Conservation (phyloP, 768 basidiomycete species). For the Strobilomyces echinocephalus region DNA sequence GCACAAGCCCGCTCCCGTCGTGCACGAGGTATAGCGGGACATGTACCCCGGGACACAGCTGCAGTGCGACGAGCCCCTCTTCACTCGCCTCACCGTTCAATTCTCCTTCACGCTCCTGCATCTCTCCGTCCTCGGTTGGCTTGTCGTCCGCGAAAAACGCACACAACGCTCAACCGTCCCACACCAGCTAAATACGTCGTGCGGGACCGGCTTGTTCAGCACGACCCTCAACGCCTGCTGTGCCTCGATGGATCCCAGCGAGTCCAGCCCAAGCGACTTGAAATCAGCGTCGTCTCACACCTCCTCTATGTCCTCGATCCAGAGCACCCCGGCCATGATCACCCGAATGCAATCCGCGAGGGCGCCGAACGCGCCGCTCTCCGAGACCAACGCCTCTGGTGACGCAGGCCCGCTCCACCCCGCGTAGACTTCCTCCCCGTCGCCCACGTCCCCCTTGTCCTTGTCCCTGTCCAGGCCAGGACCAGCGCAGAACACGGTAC, state of each 20-base stretch:
- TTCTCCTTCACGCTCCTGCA: constrained; percentile 8
- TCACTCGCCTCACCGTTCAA: background rate
- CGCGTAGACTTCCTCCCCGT: constrained; percentile 9
- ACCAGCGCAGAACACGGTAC: constrained; percentile 5
- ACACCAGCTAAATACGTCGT: constrained; percentile 38
- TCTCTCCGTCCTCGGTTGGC: too few relatives aligned
- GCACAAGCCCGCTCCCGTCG: constrained; percentile 64
- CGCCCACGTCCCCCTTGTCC: constrained; percentile 5
- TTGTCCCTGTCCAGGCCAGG: constrained; percentile 4
- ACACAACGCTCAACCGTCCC: constrained; percentile 33
- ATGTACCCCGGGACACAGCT: constrained; percentile 21
- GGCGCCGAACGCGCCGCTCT: constrained; percentile 8
- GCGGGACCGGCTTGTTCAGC: constrained; percentile 40
- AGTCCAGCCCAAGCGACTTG: constrained; percentile 55
- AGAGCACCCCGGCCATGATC: constrained; percentile 45
- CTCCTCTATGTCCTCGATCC: constrained; percentile 24
- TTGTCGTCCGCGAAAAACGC: constrained; percentile 7
- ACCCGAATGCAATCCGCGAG: constrained; percentile 28
- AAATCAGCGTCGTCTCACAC: constrained; percentile 46
- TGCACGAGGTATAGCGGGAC: constrained; percentile 60
- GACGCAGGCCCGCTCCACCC: constrained; percentile 26
- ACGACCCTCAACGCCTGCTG: constrained; percentile 43
- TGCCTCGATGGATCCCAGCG: constrained; percentile 59
- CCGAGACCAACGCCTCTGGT: constrained; percentile 39
- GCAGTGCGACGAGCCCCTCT: constrained; percentile 32